Conservation (phyloP, 208 protist species). For the Leishmania tropica region DNA sequence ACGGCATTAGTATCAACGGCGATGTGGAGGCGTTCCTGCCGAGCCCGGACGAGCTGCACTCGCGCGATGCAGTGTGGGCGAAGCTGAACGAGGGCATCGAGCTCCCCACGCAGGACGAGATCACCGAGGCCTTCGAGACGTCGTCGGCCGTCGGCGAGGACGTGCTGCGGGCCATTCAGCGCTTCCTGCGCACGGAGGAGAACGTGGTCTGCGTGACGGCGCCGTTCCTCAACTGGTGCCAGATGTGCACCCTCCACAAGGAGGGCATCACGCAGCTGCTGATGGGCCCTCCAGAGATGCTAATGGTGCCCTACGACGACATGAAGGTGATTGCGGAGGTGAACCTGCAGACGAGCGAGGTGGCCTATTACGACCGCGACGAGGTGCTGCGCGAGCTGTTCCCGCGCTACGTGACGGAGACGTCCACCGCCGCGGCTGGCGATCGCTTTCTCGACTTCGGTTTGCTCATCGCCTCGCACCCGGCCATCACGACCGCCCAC, state of each 20-base stretch:
- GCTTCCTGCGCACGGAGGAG: constrained; percentile 70
- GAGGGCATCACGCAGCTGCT: constrained; percentile 76
- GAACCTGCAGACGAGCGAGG: constrained; percentile 52
- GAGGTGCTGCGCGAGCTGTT: constrained; percentile 73
- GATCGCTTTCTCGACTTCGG: constrained; percentile 83
- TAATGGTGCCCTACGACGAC: constrained; percentile 76
- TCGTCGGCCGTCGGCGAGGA: constrained; percentile 71
- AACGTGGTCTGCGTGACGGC: constrained; percentile 72
- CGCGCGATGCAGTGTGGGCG: constrained; percentile 67
- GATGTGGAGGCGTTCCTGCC: constrained; percentile 84
- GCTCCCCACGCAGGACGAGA: constrained; percentile 46
- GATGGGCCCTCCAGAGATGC: constrained; percentile 79
- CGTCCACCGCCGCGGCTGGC: constrained; percentile 53
- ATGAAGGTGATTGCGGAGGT: constrained; percentile 81
- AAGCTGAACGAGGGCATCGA: constrained; percentile 50
- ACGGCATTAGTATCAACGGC: constrained; percentile 79
- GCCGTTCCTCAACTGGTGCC: constrained; percentile 87
- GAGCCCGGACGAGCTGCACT: constrained; percentile 50
- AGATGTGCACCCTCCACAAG: constrained; percentile 83
- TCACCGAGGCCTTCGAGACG: constrained; percentile 74
- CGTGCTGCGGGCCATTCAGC: constrained; percentile 77
- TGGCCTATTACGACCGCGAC: constrained; percentile 70
- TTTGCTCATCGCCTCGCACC: constrained; percentile 72
- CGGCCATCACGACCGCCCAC: constrained; percentile 68
- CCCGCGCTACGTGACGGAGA: constrained; percentile 54